Base-by-base conservation (phyloP, 2,329 filamentous ascomycete species). In the Colletotrichum musicola region DNA sequence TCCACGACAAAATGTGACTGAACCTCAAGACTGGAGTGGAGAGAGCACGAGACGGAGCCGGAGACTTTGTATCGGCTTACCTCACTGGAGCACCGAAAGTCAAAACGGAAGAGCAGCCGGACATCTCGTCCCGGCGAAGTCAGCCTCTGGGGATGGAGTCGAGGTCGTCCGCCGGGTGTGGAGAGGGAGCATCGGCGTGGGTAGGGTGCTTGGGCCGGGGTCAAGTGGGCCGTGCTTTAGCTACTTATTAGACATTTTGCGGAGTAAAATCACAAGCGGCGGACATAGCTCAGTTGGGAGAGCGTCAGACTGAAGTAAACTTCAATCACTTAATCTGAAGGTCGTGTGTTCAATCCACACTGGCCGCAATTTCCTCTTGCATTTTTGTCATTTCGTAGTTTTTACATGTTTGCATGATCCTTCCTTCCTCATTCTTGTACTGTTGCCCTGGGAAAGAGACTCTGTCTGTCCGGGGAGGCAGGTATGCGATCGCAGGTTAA, bases 331-430 rank as follows among this genome's bases (percentile, higher is more conserved):
- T 67, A 67, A 67, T 67, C 64, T 67, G 64, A 67, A 67, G 64
- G 64, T 67, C 64, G 58, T 67, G 64, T 66, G 64, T 67, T 67
- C 64, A 67, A 67, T 67, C 64, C 64, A 67, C 64, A 67, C 64
- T 67, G 64, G 59, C 64, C 59, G 64, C 64, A 67, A 18, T 1
- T 0, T 1, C 3, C 2, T 69, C 66, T 66, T 61, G 16, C 16
- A 2, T 14, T 55, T 60, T 55, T 20, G 27, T 3, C 22, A 16
- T 20, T 38, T 10, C 27, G 35, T 44, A 25, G 22, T 42, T 44
- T 22, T 27, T 25, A 10, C 3, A 4, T 4, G 22, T 2, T 44
- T n/a, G 25, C 10, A n/a, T 16, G 12, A 7, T 6, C 13, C 9
- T 6, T 20, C 16, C 20, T 22, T 13, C 13, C 12, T 1, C 7